These are phyloP conservation scores for Ananas comosus DNA, from an alignment of 176 grass and related monocot genomes.

Conservation along the genomic window DNA sequence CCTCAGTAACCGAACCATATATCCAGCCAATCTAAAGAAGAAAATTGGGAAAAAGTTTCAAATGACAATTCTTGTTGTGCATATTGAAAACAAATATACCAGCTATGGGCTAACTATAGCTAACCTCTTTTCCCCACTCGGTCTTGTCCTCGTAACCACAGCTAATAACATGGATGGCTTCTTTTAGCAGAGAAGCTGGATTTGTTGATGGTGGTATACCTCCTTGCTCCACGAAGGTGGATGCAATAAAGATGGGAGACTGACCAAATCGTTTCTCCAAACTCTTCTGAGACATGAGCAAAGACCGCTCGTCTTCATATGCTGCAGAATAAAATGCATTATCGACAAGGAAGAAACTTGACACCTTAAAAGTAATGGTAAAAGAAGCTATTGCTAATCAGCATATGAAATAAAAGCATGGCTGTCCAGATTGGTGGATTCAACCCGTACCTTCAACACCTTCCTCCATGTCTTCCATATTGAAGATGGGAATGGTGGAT, in stretches of 20 bases:
- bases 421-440: background rate
- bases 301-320: conserved; percentile 89
- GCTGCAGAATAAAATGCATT: conserved; percentile 19
- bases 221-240: conserved; percentile 26
- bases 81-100: background rate
- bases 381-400: too few species aligned
- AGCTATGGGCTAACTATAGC: background rate
- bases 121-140: conserved; percentile 51
- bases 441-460: conserved; percentile 75
- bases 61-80: background rate
- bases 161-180: conserved; percentile 60
- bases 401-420: background rate
- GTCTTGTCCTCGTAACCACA: conserved; percentile 56
- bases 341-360: background rate
- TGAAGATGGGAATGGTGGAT: conserved; percentile 96
- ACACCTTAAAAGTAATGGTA: background rate
- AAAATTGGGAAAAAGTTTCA: background rate
- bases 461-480: conserved; percentile 99
- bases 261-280: conserved; percentile 88
- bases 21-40: conserved; percentile 43
- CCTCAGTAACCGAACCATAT: conserved; percentile 28
- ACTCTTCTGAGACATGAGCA: conserved; percentile 93
- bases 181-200: conserved; percentile 32
- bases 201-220: background rate
- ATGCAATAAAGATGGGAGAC: conserved; percentile 40